A percentile compares a stretch with the other conserved stretches of the same genome.
Evolutionary conservation across 2,329 filamentous ascomycete genomes (phyloP).

Genomic region (Trichoderma koningii): DNA sequence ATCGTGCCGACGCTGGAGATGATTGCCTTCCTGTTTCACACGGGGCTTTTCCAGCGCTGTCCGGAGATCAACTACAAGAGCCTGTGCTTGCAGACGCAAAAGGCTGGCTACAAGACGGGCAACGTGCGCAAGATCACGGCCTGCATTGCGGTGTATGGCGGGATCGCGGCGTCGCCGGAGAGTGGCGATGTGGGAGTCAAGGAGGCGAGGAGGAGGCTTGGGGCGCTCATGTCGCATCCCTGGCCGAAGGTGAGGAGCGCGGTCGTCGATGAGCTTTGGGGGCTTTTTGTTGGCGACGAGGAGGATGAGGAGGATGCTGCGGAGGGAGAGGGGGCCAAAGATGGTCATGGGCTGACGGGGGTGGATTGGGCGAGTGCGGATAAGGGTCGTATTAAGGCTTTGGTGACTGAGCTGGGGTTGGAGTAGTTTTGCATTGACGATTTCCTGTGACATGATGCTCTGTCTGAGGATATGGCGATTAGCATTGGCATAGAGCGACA

Average conservation of each 20-base stretch:
- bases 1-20: constrained; percentile 76
- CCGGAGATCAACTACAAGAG: constrained; percentile 49
- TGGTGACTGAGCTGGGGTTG: constrained; percentile 49
- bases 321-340: constrained; percentile 23
- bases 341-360: constrained; percentile 48
- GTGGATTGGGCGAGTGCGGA: constrained; percentile 61
- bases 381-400: constrained; percentile 47
- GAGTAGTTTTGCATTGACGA: constrained; percentile 26
- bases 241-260: constrained; percentile 71
- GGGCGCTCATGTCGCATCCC: constrained; percentile 74
- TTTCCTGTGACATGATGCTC: no score
- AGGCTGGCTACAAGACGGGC: constrained; percentile 77
- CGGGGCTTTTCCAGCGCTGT: constrained; percentile 49
- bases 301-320: constrained; percentile 20
- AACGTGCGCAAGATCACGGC: constrained; percentile 81
- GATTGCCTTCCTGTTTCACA: constrained; percentile 74
- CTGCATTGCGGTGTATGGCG: constrained; percentile 76
- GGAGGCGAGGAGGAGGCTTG: constrained; percentile 67
- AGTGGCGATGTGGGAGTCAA: constrained; percentile 42
- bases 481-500: background rate
- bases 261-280: constrained; percentile 64
- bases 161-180: constrained; percentile 53
- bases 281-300: constrained; percentile 37
- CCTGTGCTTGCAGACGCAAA: constrained; percentile 72
- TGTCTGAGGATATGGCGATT: no score